A percentile compares a stretch with the other conserved stretches of the same genome.
These are phyloP conservation scores for Chaetomium globosum DNA, from an alignment of 2,329 filamentous ascomycete genomes.

Conservation along the genomic window DNA sequence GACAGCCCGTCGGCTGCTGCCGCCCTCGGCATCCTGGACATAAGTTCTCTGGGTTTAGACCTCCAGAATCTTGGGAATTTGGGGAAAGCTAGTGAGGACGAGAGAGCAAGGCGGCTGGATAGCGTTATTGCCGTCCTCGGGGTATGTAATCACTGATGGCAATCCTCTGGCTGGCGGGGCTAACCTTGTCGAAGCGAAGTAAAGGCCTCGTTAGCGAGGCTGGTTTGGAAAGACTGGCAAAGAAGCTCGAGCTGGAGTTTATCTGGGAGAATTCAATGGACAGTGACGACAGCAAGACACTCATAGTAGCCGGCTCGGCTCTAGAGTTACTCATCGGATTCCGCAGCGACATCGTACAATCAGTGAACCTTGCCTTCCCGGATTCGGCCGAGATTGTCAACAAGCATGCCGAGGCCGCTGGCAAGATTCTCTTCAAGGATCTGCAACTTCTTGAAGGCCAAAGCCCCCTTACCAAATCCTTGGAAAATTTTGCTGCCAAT, in stretches of 20 bases:
- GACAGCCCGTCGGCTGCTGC: slow-evolving; percentile 67
- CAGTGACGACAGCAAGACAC: slow-evolving; percentile 54
- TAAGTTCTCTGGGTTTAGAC: slow-evolving; percentile 57
- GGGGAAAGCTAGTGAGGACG: slow-evolving; percentile 50
- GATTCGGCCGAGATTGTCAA: slow-evolving; percentile 61
- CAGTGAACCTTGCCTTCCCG: slow-evolving; percentile 65
- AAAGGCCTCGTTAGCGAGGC: slow-evolving; percentile 72
- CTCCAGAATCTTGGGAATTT: slow-evolving; percentile 43
- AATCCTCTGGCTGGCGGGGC: slow-evolving; percentile 41
- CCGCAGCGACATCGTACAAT: slow-evolving; percentile 63
- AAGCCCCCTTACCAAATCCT: slow-evolving; percentile 67
- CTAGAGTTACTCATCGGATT: slow-evolving; percentile 65
- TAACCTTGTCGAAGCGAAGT: slow-evolving; percentile 39
- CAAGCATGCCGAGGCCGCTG: slow-evolving; percentile 63
- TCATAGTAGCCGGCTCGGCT: slow-evolving; percentile 65
- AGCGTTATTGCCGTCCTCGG: slow-evolving; percentile 54
- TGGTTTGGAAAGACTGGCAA: slow-evolving; percentile 71
- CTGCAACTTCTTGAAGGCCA: slow-evolving; percentile 62
- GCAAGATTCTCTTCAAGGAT: slow-evolving; percentile 66
- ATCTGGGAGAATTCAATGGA: slow-evolving; percentile 60
- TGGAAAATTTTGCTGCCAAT: slow-evolving; percentile 72
- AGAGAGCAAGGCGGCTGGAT: slow-evolving; percentile 58
- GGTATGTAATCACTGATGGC: slow-evolving; percentile 43
- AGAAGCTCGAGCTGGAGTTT: slow-evolving; percentile 66
- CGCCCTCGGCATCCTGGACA: slow-evolving; percentile 59